Conservation (phyloP, 2,329 filamentous ascomycete genomes). For the Talaromyces sp. region DNA sequence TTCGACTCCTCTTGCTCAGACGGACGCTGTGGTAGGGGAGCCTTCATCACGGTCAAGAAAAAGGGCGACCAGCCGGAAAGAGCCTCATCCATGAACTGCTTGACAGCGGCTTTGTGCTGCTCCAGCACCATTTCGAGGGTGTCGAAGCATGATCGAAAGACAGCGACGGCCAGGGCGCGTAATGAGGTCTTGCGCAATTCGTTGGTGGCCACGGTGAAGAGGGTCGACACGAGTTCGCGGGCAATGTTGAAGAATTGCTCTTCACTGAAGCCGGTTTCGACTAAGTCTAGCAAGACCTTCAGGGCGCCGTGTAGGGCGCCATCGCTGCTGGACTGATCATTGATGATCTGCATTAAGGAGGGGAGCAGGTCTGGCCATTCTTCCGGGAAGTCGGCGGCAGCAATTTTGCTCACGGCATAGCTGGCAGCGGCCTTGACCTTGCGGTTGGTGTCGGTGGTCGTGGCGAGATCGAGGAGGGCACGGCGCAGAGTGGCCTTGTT, state of each 20-base stretch:
- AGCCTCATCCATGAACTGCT: slow-evolving; percentile 81
- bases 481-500: slow-evolving; percentile 69
- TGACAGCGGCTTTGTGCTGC: slow-evolving; percentile 80
- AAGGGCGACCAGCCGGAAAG: slow-evolving; percentile 83
- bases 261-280: slow-evolving; percentile 90
- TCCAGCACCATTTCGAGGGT: slow-evolving; percentile 96
- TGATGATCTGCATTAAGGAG: slow-evolving; percentile 69
- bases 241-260: slow-evolving; percentile 92
- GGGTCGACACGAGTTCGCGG: slow-evolving; percentile 73
- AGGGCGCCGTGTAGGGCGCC: slow-evolving; percentile 82
- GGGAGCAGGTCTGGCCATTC: slow-evolving; percentile 89
- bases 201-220: slow-evolving; percentile 77
- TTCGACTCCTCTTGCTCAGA: slow-evolving; percentile 54
- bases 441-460: slow-evolving; percentile 68
- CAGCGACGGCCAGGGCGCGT: slow-evolving; percentile 78
- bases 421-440: slow-evolving; percentile 88
- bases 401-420: slow-evolving; percentile 89
- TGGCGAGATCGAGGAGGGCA: slow-evolving; percentile 69
- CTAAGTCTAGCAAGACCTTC: slow-evolving; percentile 79
- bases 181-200: slow-evolving; percentile 68
- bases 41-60: slow-evolving; percentile 74
- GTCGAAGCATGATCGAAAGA: slow-evolving; percentile 89
- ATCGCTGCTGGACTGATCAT: slow-evolving; percentile 62
- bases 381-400: slow-evolving; percentile 86
- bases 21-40: slow-evolving; percentile 60